Percentiles rank a stretch among this genome's conserved stretches.
Conservation (phyloP, 768 basidiomycete genomes). For the Boletus barrowsii region DNA sequence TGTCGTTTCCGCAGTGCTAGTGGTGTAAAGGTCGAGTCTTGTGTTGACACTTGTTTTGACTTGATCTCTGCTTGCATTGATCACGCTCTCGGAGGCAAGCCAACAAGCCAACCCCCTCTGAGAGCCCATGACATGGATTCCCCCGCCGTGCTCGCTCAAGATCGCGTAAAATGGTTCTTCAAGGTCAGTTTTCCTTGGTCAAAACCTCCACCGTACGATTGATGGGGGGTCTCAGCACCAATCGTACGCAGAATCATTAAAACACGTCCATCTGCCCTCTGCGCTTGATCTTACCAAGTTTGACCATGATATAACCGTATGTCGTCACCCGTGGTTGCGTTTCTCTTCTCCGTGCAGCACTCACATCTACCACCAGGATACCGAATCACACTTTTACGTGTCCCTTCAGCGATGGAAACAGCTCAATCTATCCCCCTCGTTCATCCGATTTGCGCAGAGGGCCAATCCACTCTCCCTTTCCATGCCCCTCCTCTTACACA, state of each 20-base stretch:
- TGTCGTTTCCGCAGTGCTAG: no score
- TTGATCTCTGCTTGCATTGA: no score
- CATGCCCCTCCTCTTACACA: conserved; percentile 77
- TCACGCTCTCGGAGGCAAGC: no score
- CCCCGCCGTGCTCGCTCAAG: no score
- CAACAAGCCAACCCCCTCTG: no score
- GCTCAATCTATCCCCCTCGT: conserved; percentile 73
- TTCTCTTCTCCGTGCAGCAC: background rate
- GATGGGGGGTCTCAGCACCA: conserved; percentile 68
- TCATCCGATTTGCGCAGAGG: conserved; percentile 65
- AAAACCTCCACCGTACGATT: no score
- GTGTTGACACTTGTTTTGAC: no score
- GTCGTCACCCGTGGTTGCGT: no score
- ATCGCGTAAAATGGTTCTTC: no score
- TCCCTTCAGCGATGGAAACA: conserved; percentile 77
- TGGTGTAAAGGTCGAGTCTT: no score
- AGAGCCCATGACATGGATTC: no score
- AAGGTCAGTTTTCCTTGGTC: no score
- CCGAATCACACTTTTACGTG: conserved; percentile 76
- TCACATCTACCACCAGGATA: conserved; percentile 45
- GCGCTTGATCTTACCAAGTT: conserved; percentile 52
- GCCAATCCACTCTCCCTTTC: conserved; percentile 63
- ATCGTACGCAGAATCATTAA: conserved; percentile 65
- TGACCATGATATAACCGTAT: conserved; percentile 58
- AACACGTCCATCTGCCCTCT: conserved; percentile 70